phyloP scores from a whole-genome alignment of 192 early-diverging fungal species.

The Lobosporangium transversale region DNA sequence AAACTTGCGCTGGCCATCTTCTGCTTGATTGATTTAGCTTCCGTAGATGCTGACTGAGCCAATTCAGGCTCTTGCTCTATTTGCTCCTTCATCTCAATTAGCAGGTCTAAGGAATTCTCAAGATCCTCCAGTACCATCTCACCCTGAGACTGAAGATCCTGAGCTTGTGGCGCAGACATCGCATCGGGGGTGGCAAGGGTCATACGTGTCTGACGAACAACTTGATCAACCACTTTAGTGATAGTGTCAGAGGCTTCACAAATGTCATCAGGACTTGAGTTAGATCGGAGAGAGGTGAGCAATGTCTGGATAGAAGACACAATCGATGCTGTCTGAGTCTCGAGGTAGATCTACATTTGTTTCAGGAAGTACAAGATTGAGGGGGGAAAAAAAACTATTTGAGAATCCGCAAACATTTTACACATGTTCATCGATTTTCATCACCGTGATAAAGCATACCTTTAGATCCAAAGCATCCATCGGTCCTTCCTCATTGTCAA shows the following conservation, averaged over 20 bases:
- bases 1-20: slow-evolving; percentile 83
- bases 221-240: slow-evolving; percentile 65
- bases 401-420: too few relatives aligned
- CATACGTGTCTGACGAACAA: slow-evolving; percentile 60
- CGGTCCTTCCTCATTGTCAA: slow-evolving; percentile 14
- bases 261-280: slow-evolving; percentile 63
- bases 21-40: slow-evolving; percentile 81
- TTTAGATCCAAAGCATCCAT: slow-evolving; percentile 41
- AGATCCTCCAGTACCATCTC: slow-evolving; percentile 71
- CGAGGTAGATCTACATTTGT: slow-evolving; percentile 28
- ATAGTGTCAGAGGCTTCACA: slow-evolving; percentile 64
- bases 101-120: slow-evolving; percentile 57
- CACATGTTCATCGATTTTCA: too few relatives aligned
- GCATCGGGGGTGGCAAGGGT: slow-evolving; percentile 57
- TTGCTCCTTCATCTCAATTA: slow-evolving; percentile 67
- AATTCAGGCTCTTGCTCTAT: slow-evolving; percentile 59
- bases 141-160: slow-evolving; percentile 54
- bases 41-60: slow-evolving; percentile 41
- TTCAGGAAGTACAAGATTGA: neutral
- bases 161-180: slow-evolving; percentile 39
- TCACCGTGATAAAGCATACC: slow-evolving; percentile 17
- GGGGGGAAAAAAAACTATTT: neutral
- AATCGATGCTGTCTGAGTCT: slow-evolving; percentile 75
- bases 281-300: slow-evolving; percentile 67
- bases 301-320: slow-evolving; percentile 83